These are phyloP conservation scores for Sporothrix pallida DNA, from an alignment of 2,329 filamentous ascomycete genomes.

Conservation along the genomic window DNA sequence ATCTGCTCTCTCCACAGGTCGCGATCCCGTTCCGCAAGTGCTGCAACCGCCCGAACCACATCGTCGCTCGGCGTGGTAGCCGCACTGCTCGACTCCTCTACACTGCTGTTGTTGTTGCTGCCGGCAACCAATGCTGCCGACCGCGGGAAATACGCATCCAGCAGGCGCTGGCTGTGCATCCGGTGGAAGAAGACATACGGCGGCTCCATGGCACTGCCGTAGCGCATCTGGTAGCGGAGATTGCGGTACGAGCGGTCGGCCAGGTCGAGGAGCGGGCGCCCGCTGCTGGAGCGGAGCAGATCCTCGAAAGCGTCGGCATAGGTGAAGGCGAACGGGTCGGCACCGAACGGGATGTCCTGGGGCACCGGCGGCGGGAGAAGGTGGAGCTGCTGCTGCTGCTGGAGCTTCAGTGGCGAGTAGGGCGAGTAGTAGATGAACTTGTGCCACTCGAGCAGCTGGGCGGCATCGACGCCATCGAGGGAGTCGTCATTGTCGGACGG, in stretches of 20 bases:
- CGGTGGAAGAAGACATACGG: conserved; percentile 51
- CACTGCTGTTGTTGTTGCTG: conserved; percentile 27
- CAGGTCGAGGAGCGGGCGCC: conserved; percentile 51
- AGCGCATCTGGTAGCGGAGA: conserved; percentile 37
- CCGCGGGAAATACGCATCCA: conserved; percentile 45
- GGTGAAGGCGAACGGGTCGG: conserved; percentile 52
- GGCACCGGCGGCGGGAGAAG: conserved; percentile 56
- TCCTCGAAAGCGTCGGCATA: conserved; percentile 66
- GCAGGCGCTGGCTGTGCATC: conserved; percentile 46
- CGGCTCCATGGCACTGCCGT: conserved; percentile 46
- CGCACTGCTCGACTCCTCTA: conserved; percentile 35
- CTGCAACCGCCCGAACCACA: conserved; percentile 33
- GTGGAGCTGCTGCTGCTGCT: conserved; percentile 38
- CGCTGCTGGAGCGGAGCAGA: conserved; percentile 56
- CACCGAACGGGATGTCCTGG: conserved; percentile 49
- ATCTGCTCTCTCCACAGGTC: conserved; percentile 38
- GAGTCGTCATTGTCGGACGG: conserved; percentile 27
- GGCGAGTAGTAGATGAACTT: conserved; percentile 49
- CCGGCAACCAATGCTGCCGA: conserved; percentile 30
- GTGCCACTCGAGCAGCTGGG: conserved; percentile 42
- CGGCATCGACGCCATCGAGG: conserved; percentile 37
- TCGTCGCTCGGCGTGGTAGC: conserved; percentile 23
- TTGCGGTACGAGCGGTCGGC: conserved; percentile 45
- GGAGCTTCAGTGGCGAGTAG: conserved; percentile 55
- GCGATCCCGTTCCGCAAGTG: conserved; percentile 28